Percentiles rank a stretch among this genome's conserved stretches.
phyloP scores from a whole-genome alignment of 345 rosid genomes.

The Linum tenue region DNA sequence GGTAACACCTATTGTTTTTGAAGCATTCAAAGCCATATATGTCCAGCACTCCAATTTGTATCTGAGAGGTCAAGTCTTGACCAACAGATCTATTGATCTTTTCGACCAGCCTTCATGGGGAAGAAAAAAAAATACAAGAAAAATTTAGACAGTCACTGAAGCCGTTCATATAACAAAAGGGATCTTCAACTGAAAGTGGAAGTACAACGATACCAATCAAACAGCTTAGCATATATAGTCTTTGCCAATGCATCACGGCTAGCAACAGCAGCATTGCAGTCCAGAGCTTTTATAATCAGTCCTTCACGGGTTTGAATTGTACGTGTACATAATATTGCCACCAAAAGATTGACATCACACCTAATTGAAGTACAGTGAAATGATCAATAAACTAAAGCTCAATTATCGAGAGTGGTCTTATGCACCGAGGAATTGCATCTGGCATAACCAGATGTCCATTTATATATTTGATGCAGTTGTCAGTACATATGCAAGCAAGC shows the following conservation, averaged over 20 bases:
- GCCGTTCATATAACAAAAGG: background rate
- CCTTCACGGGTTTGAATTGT: constrained; percentile 97
- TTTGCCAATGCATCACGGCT: constrained; percentile 95
- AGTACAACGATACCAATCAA: constrained; percentile 66
- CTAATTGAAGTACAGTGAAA: constrained; percentile 27
- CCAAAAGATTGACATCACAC: constrained; percentile 73
- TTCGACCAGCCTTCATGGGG: constrained; percentile 65
- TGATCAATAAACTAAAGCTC: background rate
- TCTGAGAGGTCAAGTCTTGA: constrained; percentile 63
- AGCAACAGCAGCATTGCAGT: constrained; percentile 84
- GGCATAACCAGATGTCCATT: no score
- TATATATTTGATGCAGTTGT: background rate
- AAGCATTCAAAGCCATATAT: constrained; percentile 99
- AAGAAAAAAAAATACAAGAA: constrained; percentile 15
- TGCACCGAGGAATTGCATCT: no score
- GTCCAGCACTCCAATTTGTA: constrained; percentile 90
- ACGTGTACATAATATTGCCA: constrained; percentile 75
- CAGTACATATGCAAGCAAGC: background rate
- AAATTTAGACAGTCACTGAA: constrained; percentile 6
- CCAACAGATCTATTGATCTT: constrained; percentile 89
- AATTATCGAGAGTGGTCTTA: no score
- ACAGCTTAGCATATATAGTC: constrained; percentile 83
- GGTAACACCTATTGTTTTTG: constrained; percentile 62
- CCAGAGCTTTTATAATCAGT: constrained; percentile 75
- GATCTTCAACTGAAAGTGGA: constrained; percentile 8